phyloP scores from a whole-genome alignment of 2,329 filamentous ascomycete species.

The Neoascochyta sp. region DNA sequence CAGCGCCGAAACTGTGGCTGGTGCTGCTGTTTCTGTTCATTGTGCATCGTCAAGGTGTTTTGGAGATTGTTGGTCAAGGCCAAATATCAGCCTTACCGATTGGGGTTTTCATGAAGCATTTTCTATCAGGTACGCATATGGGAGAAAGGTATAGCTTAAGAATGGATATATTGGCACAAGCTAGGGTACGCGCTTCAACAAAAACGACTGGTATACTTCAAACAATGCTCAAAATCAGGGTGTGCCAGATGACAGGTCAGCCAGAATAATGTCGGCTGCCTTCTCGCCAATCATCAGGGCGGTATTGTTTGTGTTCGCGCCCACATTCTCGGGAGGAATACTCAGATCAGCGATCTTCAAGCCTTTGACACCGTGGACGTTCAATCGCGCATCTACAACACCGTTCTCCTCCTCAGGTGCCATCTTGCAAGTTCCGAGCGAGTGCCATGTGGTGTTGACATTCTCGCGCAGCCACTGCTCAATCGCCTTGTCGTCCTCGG shows the following conservation, averaged over 20 bases:
- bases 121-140: no score
- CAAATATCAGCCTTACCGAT: no score
- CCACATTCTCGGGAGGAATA: conserved; percentile 43
- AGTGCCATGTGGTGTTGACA: conserved; percentile 34
- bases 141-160: no score
- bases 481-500: conserved; percentile 36
- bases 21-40: no score
- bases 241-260: conserved; percentile 8
- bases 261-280: conserved; percentile 28
- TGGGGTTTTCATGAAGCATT: no score
- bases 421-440: conserved; percentile 34
- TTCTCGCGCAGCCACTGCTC: conserved; percentile 42
- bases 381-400: conserved; percentile 25
- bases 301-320: conserved; percentile 48
- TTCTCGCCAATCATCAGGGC: conserved; percentile 40
- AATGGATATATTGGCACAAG: no score
- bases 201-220: no score
- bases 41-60: no score
- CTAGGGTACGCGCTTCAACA: no score
- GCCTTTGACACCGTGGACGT: conserved; percentile 25
- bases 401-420: conserved; percentile 28
- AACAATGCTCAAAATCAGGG: no score
- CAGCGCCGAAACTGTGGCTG: no score
- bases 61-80: no score
- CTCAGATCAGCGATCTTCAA: conserved; percentile 45